phyloP scores from a whole-genome alignment of 495 filamentous ascomycete genomes.

The Lasiosphaeria ovina region DNA sequence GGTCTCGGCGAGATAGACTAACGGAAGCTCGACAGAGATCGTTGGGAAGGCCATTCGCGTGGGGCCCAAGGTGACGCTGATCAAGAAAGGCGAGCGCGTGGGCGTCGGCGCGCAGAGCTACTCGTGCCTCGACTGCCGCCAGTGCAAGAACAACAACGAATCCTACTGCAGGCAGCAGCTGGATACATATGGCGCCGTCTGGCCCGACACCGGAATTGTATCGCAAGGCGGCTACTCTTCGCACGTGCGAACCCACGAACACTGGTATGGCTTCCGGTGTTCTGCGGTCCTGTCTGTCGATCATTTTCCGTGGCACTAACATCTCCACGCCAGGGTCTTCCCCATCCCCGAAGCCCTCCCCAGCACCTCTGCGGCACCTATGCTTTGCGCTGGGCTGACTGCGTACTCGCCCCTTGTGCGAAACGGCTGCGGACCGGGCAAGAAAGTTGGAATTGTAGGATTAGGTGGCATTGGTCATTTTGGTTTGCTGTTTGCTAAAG shows the following conservation, averaged over 20 bases:
- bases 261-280: constrained; percentile 38
- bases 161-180: constrained; percentile 55
- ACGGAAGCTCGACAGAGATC: constrained; percentile 35
- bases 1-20: neutral
- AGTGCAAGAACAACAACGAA: constrained; percentile 60
- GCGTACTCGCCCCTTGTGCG: constrained; percentile 75
- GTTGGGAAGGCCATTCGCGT: constrained; percentile 52
- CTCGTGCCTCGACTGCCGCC: constrained; percentile 54
- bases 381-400: constrained; percentile 87
- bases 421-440: constrained; percentile 71
- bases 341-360: constrained; percentile 74
- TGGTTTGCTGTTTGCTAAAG: constrained; percentile 68
- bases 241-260: constrained; percentile 54
- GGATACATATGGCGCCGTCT: constrained; percentile 56
- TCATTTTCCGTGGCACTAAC: neutral
- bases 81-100: constrained; percentile 55
- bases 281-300: neutral
- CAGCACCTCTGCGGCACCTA: constrained; percentile 69
- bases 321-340: constrained; percentile 52
- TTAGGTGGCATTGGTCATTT: constrained; percentile 74
- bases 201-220: constrained; percentile 53
- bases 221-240: constrained; percentile 56
- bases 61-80: constrained; percentile 54
- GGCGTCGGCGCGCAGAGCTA: constrained; percentile 57
- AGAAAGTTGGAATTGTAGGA: constrained; percentile 74